phyloP scores from a whole-genome alignment of 2,329 filamentous ascomycete genomes.

The Fusarium napiforme region DNA sequence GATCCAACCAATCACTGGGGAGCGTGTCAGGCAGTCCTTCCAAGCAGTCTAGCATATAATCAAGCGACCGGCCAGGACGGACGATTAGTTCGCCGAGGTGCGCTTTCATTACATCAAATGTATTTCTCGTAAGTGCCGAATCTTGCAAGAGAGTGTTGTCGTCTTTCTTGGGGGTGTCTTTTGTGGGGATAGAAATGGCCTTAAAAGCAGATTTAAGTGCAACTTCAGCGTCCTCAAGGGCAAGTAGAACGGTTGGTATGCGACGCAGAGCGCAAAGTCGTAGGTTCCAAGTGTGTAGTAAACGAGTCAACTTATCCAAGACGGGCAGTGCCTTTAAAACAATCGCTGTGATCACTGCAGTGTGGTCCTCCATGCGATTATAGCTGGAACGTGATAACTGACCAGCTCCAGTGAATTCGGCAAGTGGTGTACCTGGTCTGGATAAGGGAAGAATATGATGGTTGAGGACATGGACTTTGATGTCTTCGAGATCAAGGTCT shows the following conservation, averaged over 20 bases:
- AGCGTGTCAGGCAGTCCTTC: constrained; percentile 87
- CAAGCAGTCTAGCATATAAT: constrained; percentile 86
- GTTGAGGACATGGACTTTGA: constrained; percentile 87
- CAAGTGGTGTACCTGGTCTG: constrained; percentile 51
- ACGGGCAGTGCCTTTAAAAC: constrained; percentile 89
- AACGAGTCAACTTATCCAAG: constrained; percentile 75
- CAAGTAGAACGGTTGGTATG: constrained; percentile 74
- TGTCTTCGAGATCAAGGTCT: constrained; percentile 80
- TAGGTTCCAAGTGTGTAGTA: constrained; percentile 83
- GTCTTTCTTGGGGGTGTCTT: constrained; percentile 33
- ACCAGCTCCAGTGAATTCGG: constrained; percentile 46
- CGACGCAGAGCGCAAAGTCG: constrained; percentile 80
- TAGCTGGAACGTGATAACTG: constrained; percentile 65
- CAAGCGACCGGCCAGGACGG: constrained; percentile 76
- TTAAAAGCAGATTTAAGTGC: constrained; percentile 75
- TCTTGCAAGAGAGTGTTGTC: constrained; percentile 26
- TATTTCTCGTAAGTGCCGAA: constrained; percentile 53
- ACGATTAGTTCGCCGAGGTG: constrained; percentile 76
- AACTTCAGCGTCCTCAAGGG: constrained; percentile 73
- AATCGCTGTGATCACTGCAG: constrained; percentile 89
- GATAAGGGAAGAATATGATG: constrained; percentile 75
- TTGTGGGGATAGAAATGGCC: constrained; percentile 57
- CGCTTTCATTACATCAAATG: constrained; percentile 68
- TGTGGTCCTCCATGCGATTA: constrained; percentile 85
- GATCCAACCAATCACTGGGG: constrained; percentile 87